Conservation (phyloP, 768 basidiomycete genomes). For the Gloeophyllum trabeum region DNA sequence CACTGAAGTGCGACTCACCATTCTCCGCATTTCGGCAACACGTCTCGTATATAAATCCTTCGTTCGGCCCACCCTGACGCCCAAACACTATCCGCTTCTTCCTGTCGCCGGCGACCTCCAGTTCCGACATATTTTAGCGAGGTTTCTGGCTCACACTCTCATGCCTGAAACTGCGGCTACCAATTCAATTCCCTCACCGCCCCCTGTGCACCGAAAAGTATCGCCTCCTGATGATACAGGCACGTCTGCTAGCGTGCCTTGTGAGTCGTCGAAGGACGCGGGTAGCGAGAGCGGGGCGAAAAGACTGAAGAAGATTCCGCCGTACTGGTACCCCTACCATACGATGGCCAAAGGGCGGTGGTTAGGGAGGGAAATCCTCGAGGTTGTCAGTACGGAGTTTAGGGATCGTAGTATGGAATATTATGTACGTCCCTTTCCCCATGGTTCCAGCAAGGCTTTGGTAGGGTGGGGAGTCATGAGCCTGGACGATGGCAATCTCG, state of each 20-base stretch:
- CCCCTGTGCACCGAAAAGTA: constrained; percentile 12
- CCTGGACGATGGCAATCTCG: too few relatives aligned
- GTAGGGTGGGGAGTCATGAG: too few relatives aligned
- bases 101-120: constrained; percentile 39
- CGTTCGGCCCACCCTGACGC: neutral
- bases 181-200: too few relatives aligned
- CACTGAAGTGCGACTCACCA: too few relatives aligned
- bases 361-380: constrained; percentile 78
- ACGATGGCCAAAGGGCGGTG: constrained; percentile 91
- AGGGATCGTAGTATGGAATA: constrained; percentile 91
- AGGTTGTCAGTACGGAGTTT: constrained; percentile 91
- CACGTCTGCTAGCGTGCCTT: too few relatives aligned
- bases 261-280: too few relatives aligned
- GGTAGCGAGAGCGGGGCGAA: constrained; percentile 6
- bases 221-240: constrained; percentile 10
- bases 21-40: neutral
- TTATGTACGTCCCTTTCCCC: constrained; percentile 53
- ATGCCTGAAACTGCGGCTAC: constrained; percentile 37
- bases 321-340: constrained; percentile 90
- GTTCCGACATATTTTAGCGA: constrained; percentile 44
- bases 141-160: constrained; percentile 36
- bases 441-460: too few relatives aligned
- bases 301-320: constrained; percentile 69
- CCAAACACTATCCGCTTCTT: constrained; percentile 27
- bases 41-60: too few relatives aligned